These are phyloP conservation scores for Calonectria ilicicola DNA, from an alignment of 2,329 filamentous ascomycete genomes.

Conservation along the genomic window DNA sequence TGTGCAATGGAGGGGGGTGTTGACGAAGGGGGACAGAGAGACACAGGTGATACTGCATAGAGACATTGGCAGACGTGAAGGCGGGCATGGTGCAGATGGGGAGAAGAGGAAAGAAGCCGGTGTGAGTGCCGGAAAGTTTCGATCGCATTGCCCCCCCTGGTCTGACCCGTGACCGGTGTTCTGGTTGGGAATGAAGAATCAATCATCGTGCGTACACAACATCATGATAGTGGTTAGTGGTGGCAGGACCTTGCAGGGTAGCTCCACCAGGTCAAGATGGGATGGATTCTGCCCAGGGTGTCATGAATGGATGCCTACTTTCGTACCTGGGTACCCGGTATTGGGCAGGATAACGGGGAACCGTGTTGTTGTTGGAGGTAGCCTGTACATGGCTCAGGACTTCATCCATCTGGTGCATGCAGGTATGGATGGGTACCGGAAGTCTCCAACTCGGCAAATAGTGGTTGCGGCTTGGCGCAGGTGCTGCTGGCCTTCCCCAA, in stretches of 20 bases:
- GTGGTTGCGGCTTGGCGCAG: background rate
- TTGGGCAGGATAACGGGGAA: background rate
- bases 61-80: background rate
- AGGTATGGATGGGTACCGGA: background rate
- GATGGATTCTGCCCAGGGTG: background rate
- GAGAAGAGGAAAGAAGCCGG: background rate
- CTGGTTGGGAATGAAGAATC: conserved; percentile 1
- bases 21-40: conserved; percentile 4
- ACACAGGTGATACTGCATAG: conserved; percentile 6
- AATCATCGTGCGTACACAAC: background rate
- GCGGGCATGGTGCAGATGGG: background rate
- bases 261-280: background rate
- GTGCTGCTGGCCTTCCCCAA: background rate
- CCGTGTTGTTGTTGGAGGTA: background rate
- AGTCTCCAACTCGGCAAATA: background rate
- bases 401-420: background rate
- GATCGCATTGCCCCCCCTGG: conserved; percentile 9
- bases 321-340: background rate
- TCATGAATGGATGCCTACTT: background rate
- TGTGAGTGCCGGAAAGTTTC: background rate
- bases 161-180: conserved; percentile 1
- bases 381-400: background rate
- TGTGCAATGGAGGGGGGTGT: conserved; percentile 1
- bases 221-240: background rate
- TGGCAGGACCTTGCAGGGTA: background rate